These are phyloP conservation scores for Collybiopsis confluens DNA, from an alignment of 768 basidiomycete species.

Conservation along the genomic window DNA sequence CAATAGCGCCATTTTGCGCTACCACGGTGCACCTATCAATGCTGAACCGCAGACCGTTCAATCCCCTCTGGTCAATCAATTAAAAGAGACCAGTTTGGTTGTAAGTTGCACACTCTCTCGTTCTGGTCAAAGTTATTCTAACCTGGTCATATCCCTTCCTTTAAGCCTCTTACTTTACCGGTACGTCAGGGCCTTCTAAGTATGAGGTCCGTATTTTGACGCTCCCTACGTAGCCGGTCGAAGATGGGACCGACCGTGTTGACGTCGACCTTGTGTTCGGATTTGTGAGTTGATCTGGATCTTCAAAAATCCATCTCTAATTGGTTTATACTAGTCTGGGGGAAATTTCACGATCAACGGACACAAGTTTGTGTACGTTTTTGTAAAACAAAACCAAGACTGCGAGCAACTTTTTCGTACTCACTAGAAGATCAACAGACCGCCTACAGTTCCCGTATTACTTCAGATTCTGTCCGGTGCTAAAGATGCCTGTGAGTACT, in stretches of 20 bases:
- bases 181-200: neutral
- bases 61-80: neutral
- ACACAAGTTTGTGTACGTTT: neutral
- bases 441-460: constrained; percentile 1
- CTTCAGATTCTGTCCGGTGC: constrained; percentile 1
- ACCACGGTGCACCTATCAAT: constrained; percentile 36
- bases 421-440: too few relatives aligned
- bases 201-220: too few relatives aligned
- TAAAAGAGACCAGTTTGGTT: neutral
- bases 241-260: too few relatives aligned
- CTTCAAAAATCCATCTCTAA: neutral
- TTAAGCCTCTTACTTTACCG: constrained; percentile 1
- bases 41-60: neutral
- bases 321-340: neutral
- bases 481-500: neutral
- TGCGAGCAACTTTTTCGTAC: too few relatives aligned
- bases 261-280: neutral
- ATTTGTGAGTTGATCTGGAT: neutral
- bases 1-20: constrained; percentile 51
- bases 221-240: neutral
- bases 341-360: neutral
- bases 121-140: neutral
- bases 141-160: too few relatives aligned
- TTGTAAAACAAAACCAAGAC: too few relatives aligned
- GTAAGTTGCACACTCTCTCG: neutral